Evolutionary conservation across 2,329 filamentous ascomycete genomes (phyloP), one percentile per base, ranked within the genome.

Genomic region (Didymella segeticola): DNA sequence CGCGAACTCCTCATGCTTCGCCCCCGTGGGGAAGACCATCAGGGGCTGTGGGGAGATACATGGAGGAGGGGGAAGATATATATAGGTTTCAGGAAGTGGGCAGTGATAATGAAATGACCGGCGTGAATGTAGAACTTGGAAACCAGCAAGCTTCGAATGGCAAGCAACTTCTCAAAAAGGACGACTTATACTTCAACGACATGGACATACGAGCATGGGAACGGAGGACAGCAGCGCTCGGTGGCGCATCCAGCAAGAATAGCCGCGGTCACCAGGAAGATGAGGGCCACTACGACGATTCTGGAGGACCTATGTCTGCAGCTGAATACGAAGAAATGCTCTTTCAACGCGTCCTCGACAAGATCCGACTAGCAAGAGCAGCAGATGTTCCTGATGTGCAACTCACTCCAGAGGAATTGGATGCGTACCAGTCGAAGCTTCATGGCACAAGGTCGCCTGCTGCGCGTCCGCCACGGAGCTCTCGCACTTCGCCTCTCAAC

Each of bases 1-100:
- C 93, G 95, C 95, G 89, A 95, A 89, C 93, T 96, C 93, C 93
- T 81, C 80, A 83, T 79, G 80, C 81, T 83, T 88, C 89, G 92
- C 92, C 93, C 90, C 88, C 83, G 86, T 93, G 90, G 93, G 93
- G 93, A 97, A 97, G 93, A 97, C 91, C 92, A 95, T 90, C 91
- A 85, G 89, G 91, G 89, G 89, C 67, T 79, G 79, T 72, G 68
- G 75, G 72, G 77, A 78, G 70, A 72, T 80, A 78, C 82, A 81
- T 67, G 56, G 72, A 71, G 64, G 81, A 79, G 75, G 67, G 66
- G 70, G 67, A 77, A 26, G 67, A 73, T 47, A 68, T 74, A 51
- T 69, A 83, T 66, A 78, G 81, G 60, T 85, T 91, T 71, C 86
- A 91, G 76, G 89, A 92, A 75, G 66, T 91, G 73, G 86, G 84